Conservation (phyloP, 441 rosid genomes). For the Pelargonium myrrhifolium region DNA sequence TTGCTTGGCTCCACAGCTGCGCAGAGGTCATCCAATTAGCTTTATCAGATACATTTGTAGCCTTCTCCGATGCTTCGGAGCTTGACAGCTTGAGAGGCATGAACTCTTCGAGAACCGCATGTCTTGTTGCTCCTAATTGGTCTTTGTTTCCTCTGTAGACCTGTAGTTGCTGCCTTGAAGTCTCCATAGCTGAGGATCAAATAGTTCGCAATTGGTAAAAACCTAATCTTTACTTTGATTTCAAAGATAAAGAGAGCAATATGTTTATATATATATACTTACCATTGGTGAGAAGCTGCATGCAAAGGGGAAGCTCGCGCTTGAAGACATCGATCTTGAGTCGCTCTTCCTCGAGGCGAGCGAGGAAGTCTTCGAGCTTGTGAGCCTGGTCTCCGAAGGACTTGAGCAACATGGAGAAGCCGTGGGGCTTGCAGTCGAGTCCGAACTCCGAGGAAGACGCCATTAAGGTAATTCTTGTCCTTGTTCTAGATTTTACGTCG, state of each 20-base stretch:
- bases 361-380: constrained; percentile 73
- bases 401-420: constrained; percentile 77
- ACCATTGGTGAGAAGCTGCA: constrained; percentile 2
- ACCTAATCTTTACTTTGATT: background rate
- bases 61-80: constrained; percentile 2
- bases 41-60: background rate
- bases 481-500: background rate
- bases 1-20: background rate
- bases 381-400: constrained; percentile 61
- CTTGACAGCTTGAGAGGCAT: background rate
- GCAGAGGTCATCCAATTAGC: background rate
- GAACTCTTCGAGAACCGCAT: background rate
- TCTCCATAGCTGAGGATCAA: background rate
- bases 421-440: constrained; percentile 78
- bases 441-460: constrained; percentile 71
- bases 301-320: background rate
- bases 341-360: constrained; percentile 80
- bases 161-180: background rate
- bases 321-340: background rate
- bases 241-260: background rate
- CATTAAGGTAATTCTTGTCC: constrained; percentile 28
- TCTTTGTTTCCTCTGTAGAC: background rate
- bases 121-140: background rate
- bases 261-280: background rate
- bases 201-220: background rate